Base-by-base conservation (phyloP, 2,329 filamentous ascomycete genomes). In the Hymenoscyphus albidus region DNA sequence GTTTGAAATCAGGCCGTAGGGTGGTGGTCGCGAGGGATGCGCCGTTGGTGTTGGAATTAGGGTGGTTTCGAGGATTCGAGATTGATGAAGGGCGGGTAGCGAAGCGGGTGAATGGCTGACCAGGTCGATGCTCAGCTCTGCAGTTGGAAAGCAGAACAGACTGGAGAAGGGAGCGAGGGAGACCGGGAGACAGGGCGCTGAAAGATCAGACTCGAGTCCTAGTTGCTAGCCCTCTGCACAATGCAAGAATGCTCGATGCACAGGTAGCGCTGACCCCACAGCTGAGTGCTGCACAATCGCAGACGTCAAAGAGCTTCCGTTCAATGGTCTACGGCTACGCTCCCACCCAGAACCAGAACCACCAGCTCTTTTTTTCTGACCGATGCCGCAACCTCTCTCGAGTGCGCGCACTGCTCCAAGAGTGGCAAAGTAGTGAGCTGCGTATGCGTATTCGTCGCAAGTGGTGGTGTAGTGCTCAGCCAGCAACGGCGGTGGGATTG, bases 11-110 rank as follows among this genome's bases (percentile, higher is more conserved):
- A 54, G 62, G 55, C 22, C 60, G 39, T 39, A 56, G 32, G 59
- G 66, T 62, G 68, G 66, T 67, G 68, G 66, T 67, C 68, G 69
- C 69, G 65, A 69, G 63, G 67, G 64, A 68, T 62, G 67, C 70
- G 69, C 69, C 64, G 51, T 64, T 55, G 66, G 57, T 44, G 62
- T 58, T 58, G 62, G 58, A 64, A 67, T 69, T 55, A 68, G 68
- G 61, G 44, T 35, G 18, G 48, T 32, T 59, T 65, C 31, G 35
- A 55, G 63, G 57, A 27, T 27, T 61, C 22, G 18, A 57, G 39
- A 64, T 44, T 59, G 67, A 61, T 66, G 64, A 60, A 35, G 35
- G 35, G 9, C 1, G 35, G 35, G 35, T 4, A 35, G 35, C 35
- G 35, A 35, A 65, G 59, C 42, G 62, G 62, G 68, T 61, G 62